phyloP scores from a whole-genome alignment of 2,329 filamentous ascomycete species.

The Malbranchea zuffiana region DNA sequence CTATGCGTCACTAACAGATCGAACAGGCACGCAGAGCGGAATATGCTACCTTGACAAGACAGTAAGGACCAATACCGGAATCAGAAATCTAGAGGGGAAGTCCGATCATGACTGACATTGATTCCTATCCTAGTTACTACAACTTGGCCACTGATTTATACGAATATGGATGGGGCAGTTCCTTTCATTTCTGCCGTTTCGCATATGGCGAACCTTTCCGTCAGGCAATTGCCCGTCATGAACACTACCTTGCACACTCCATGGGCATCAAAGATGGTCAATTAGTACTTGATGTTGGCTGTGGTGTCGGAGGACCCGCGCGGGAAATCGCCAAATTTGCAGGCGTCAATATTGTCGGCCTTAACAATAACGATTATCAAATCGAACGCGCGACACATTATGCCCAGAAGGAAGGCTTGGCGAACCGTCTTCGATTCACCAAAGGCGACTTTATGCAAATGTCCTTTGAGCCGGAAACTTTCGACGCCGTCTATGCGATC shows the following conservation, averaged over 20 bases:
- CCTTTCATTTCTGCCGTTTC: slow-evolving; percentile 96
- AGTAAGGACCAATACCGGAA: too few relatives aligned
- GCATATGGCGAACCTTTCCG: slow-evolving; percentile 74
- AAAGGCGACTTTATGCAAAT: slow-evolving; percentile 99
- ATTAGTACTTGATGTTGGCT: slow-evolving; percentile 90
- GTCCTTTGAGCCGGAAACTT: slow-evolving; percentile 81
- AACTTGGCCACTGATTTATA: slow-evolving; percentile 93
- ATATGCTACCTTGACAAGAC: slow-evolving; percentile 86
- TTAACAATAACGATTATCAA: slow-evolving; percentile 99
- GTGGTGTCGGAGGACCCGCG: slow-evolving; percentile 89
- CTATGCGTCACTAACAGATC: not conserved
- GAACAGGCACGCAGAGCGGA: slow-evolving; percentile 64
- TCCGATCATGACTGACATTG: too few relatives aligned
- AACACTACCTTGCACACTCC: slow-evolving; percentile 89
- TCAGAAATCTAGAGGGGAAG: too few relatives aligned
- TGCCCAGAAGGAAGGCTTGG: slow-evolving; percentile 67
- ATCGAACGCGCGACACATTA: slow-evolving; percentile 86
- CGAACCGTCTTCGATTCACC: slow-evolving; percentile 69
- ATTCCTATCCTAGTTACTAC: slow-evolving; percentile 58
- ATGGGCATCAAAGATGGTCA: slow-evolving; percentile 78
- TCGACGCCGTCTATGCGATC: slow-evolving; percentile 93
- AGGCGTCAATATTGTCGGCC: slow-evolving; percentile 73
- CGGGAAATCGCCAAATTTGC: slow-evolving; percentile 95
- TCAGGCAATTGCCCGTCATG: slow-evolving; percentile 88
- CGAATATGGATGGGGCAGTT: slow-evolving; percentile 93